Evolutionary conservation across 139 green algal genomes (phyloP).

Genomic region (Micractinium sp.): DNA sequence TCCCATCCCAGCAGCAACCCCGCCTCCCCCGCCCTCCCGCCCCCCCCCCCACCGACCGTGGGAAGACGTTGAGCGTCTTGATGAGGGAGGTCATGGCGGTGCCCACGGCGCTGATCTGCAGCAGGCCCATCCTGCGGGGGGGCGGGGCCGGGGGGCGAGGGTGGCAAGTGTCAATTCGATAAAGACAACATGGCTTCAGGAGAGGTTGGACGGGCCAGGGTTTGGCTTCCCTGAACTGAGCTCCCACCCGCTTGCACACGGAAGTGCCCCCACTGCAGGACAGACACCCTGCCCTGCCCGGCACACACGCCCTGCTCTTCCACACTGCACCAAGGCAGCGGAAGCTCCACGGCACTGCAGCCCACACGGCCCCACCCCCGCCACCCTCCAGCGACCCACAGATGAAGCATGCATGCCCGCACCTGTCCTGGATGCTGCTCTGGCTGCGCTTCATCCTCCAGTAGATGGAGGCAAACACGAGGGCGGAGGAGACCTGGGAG

Average conservation of each 20-base stretch:
- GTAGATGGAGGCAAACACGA: constrained; percentile 95
- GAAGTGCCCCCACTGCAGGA: no score
- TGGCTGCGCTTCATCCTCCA: constrained; percentile 73
- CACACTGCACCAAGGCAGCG: no score
- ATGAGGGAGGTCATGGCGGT: constrained; percentile 85
- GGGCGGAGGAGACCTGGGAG: constrained; percentile 80
- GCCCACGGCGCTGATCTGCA: constrained; percentile 82
- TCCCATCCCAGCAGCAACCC: neutral
- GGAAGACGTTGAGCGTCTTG: constrained; percentile 92
- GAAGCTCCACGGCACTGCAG: neutral
- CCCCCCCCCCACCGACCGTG: constrained; percentile 1
- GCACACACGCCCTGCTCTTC: no score
- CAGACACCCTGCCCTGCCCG: no score
- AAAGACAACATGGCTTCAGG: no score
- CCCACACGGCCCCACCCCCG: no score
- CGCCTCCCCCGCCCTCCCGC: neutral
- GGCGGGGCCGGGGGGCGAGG: no score
- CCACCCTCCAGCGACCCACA: no score
- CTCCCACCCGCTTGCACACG: no score
- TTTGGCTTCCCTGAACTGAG: no score
- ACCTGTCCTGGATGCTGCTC: constrained; percentile 73
- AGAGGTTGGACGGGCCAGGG: no score
- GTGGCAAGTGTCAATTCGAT: neutral
- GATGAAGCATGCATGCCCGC: no score
- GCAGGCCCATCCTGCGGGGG: constrained; percentile 77